A percentile compares a stretch with the other conserved stretches of the same genome.
phyloP scores from a whole-genome alignment of 2,329 filamentous ascomycete species.

The Cladosporium colombiae region DNA sequence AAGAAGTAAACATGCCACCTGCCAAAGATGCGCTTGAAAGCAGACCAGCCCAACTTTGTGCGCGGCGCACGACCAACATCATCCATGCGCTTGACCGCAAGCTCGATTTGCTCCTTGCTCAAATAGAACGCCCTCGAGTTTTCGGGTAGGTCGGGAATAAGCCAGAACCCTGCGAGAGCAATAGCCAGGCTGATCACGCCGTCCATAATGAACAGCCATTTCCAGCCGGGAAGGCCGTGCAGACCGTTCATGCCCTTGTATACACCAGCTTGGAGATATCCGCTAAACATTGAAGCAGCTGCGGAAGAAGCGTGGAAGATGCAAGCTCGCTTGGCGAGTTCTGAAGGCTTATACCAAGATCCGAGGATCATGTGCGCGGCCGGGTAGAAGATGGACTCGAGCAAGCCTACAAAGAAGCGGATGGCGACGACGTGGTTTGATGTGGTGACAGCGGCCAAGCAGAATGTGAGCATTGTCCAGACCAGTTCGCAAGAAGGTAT shows the following conservation, averaged over 20 bases:
- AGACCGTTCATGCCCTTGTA: conserved; percentile 47
- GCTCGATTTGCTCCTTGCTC: conserved; percentile 33
- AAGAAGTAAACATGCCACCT: conserved; percentile 67
- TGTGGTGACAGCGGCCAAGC: conserved; percentile 43
- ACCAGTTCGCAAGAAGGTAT: conserved; percentile 51
- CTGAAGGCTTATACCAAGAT: conserved; percentile 53
- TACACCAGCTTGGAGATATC: conserved; percentile 58
- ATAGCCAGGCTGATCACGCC: conserved; percentile 57
- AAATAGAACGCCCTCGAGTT: conserved; percentile 52
- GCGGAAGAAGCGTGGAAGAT: conserved; percentile 54
- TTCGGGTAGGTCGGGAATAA: conserved; percentile 53
- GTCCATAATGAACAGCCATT: conserved; percentile 54
- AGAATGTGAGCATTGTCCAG: conserved; percentile 54
- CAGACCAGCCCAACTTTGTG: conserved; percentile 45
- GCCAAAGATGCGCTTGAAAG: conserved; percentile 58
- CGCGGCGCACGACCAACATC: conserved; percentile 50
- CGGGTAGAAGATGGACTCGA: conserved; percentile 54
- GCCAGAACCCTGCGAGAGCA: conserved; percentile 52
- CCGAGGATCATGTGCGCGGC: conserved; percentile 54
- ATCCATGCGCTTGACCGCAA: conserved; percentile 53
- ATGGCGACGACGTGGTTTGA: conserved; percentile 49
- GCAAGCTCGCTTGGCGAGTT: conserved; percentile 54
- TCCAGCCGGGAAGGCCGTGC: conserved; percentile 52
- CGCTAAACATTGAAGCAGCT: conserved; percentile 50
- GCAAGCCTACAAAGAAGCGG: conserved; percentile 53